Evolutionary conservation across 1,284 basidiomycete species (phyloP).

Genomic region (Trichosporon sp.): DNA sequence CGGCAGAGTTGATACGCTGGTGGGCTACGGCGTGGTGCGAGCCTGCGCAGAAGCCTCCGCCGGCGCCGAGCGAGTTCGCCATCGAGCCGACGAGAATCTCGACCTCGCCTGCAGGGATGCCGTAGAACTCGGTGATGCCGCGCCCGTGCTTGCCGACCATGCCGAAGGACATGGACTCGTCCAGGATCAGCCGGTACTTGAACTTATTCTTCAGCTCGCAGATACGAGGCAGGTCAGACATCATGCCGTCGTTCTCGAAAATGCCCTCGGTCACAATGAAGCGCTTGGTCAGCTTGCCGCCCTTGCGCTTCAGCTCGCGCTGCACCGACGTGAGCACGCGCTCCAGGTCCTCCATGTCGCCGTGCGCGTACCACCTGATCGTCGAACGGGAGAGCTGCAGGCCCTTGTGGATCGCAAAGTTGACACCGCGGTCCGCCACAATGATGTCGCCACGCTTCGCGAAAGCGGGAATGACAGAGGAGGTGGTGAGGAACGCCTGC

Average conservation of each 20-base stretch:
- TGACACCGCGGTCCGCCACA: conserved; percentile 90
- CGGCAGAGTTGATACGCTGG: conserved; percentile 94
- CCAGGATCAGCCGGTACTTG: conserved; percentile 92
- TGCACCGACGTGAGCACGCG: conserved; percentile 76
- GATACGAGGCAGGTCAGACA: conserved; percentile 76
- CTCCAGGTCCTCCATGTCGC: conserved; percentile 85
- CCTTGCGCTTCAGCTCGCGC: conserved; percentile 79
- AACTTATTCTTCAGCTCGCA: conserved; percentile 90
- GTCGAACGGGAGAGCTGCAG: conserved; percentile 90
- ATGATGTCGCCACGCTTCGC: conserved; percentile 97
- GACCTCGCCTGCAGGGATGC: conserved; percentile 61
- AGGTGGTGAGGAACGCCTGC: conserved; percentile 86
- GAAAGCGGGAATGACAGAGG: conserved; percentile 94
- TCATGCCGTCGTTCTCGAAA: conserved; percentile 89
- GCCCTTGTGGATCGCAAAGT: conserved; percentile 96
- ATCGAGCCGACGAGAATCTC: conserved; percentile 68
- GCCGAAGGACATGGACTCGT: conserved; percentile 91
- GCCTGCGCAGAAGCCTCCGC: conserved; percentile 94
- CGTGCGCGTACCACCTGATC: conserved; percentile 93
- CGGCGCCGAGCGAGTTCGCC: conserved; percentile 74
- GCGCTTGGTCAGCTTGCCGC: conserved; percentile 72
- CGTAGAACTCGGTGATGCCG: conserved; percentile 88
- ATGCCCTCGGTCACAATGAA: conserved; percentile 98
- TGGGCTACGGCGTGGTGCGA: conserved; percentile 77
- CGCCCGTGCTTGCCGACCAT: conserved; percentile 87